Base-by-base conservation (phyloP, 495 filamentous ascomycete genomes). In the Aspergillus kassunensis region DNA sequence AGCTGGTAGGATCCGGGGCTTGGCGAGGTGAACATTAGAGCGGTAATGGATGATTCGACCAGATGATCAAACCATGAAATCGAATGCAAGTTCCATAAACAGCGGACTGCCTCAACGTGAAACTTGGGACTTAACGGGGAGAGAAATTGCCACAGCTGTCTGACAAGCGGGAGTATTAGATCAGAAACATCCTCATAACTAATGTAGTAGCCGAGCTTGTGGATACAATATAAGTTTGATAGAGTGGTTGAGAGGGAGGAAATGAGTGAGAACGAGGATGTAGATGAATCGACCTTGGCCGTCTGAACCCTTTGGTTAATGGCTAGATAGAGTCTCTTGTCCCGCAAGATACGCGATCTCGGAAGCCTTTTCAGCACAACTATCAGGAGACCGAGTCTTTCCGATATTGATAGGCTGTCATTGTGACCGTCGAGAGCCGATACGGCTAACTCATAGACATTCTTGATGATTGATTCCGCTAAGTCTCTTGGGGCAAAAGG, bases 31-130 rank as follows among this genome's bases (percentile, higher is more conserved):
- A 86, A 72, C 77, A 96, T 86, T 15, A 95, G 67, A 23, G 81
- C 77, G 30, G 88, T 82, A 43, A 96, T 85, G 4, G 89, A 81
- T 30, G 89, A 88, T 68, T 97, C 91, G 13, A 96, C 81, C 21
- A 77, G 66, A 55, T 81, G 75, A 49, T 78, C 72, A n/a, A 70
- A 63, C 54, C 70, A 72, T 25, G 82, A 79, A 8, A 81, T 78
- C 0, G 80, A 81, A 57, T 97, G 89, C 36, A 97, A 70, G 43
- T 87, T 81, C 87, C 91, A 95, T 12, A 97, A 68, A 54, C 83
- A 87, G 43, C 88, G 86, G 40, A 95, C 89, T 29, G 90, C 83
- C 66, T 97, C 92, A 19, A 97, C 90, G 63, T 96, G 93, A 56
- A 91, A 91, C 61, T 95, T 95, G 0, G 90, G 91, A 49, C 84